Conservation (phyloP, 2,329 filamentous ascomycete species). For the Pseudonectria buxi region DNA sequence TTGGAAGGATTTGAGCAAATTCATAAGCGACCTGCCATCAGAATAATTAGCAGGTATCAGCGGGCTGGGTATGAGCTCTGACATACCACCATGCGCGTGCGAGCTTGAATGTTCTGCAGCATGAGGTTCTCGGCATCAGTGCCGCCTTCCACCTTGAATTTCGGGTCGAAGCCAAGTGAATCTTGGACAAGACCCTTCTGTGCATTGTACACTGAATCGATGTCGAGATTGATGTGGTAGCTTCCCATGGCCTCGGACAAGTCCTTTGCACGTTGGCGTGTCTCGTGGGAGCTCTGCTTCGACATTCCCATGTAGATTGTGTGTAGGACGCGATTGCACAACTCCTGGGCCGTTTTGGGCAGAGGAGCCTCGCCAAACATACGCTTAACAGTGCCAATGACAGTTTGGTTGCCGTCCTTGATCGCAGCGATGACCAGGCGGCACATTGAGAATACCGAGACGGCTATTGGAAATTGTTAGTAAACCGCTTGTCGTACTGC, state of each 20-base stretch:
- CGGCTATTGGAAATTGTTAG: slow-evolving; percentile 4
- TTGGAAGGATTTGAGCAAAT: slow-evolving; percentile 37
- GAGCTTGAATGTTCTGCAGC: slow-evolving; percentile 60
- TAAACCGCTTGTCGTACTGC: slow-evolving; percentile 10
- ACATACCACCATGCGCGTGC: slow-evolving; percentile 58
- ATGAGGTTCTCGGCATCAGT: slow-evolving; percentile 44
- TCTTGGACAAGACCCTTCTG: slow-evolving; percentile 52
- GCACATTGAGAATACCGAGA: slow-evolving; percentile 43
- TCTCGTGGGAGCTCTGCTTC: slow-evolving; percentile 60
- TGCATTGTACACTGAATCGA: slow-evolving; percentile 59
- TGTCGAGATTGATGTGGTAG: slow-evolving; percentile 67
- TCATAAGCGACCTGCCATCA: slow-evolving; percentile 26
- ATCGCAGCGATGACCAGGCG: slow-evolving; percentile 48
- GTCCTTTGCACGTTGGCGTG: slow-evolving; percentile 56
- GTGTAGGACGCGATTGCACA: slow-evolving; percentile 36
- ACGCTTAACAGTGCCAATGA: slow-evolving; percentile 17
- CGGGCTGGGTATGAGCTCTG: slow-evolving; percentile 48
- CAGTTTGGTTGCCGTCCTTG: slow-evolving; percentile 20
- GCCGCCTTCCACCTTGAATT: slow-evolving; percentile 53
- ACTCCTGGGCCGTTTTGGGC: slow-evolving; percentile 50
- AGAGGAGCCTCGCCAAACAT: slow-evolving; percentile 24
- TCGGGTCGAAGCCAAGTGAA: slow-evolving; percentile 47
- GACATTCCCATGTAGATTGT: slow-evolving; percentile 55
- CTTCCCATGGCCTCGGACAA: slow-evolving; percentile 58
- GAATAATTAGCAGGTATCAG: slow-evolving; percentile 34